Evolutionary conservation across 345 rosid species (phyloP), one percentile per base, ranked within the genome.

Genomic region (Populus deltoides): DNA sequence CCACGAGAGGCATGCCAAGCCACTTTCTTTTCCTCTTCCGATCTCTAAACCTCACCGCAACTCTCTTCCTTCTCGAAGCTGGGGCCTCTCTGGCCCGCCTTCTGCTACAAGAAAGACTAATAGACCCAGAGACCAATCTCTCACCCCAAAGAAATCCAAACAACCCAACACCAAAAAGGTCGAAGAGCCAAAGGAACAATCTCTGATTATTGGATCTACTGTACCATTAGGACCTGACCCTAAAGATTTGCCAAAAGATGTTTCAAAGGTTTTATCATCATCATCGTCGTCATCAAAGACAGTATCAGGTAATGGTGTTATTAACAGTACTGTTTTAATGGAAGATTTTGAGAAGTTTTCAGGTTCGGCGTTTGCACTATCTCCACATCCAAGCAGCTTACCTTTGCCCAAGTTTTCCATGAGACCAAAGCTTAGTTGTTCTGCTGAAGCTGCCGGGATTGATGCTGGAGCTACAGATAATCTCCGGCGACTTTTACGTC

Each of bases 11-110:
- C 15, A 70, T 7, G 9, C 80, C 20, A 90, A 81, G 27, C 97
- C 94, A 18, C 94, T 90, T 70, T 93, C 90, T 63, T 92, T 90
- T 75, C 97, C 94, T 75, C 89, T 88, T 25, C 94, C 94, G 18
- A 67, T 79, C 31, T 35, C 82, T 27, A 70, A 36, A 20, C 86
- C 74, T 16, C 74, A 22, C 4, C 79, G 85, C 35, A 86, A 59
- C 75, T 81, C 90, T 39, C 84, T 84, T 72, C 79, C 88, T 31
- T 43, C 89, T 76, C 84, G 83, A 78, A 35, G 65, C 80, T 79
- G 68, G 43, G 24, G 79, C 74, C 73, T 84, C 66, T 72, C 81
- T 69, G 71, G 27, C 49, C 73, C 86, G 8, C 80, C 81, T 10
- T 20, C 66, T 1, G 73, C 71, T 38, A 47, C 71, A 71, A 84